Evolutionary conservation across 371 early-diverging fungal species (phyloP), one percentile per base, ranked within the genome.

Genomic region (Syncephalastrum sp.): DNA sequence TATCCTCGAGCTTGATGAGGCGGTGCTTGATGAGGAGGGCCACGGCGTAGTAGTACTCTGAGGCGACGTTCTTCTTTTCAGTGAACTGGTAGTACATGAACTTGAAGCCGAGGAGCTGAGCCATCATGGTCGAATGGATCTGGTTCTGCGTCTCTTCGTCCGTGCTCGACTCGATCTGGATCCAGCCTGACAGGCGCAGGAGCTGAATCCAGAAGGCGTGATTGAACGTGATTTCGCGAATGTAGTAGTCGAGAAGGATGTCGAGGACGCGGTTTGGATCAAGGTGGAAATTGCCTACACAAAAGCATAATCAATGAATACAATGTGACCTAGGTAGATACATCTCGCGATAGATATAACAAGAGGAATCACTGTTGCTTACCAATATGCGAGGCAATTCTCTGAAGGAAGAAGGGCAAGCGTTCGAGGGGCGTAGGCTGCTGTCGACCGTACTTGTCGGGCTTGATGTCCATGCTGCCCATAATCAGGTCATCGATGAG

Each of bases 211-310:
- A 97, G 65, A 93, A 94, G 5, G 76, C 79, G 66, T 89, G 86
- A 45, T 94, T 85, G 41, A 82, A 75, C 10, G 70, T 72, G 23
- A 95, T 77, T 54, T 91, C 86, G 3, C 83, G 81, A 51, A 82
- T 71, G 55, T 92, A 94, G 16, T 89, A 77, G 59, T 95, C 94
- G 42, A 96, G 69, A 3, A 92, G 76, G 15, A 95, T 75, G 62
- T 93, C 95, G 45, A 95, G 56, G 0, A 91, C 94, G 41, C 94
- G 87, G 73, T 90, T 94, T 1, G 95, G 95, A 65, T 96, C 38
- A 3, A 33, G 38, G 8, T 33, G 38, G 38, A 33, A 33, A 8
- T 33, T 33, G 38, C 38, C 38, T 33, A 33, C 10, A 33, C 38
- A 12, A 33, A 10, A 33, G 10, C 7, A 21, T 21, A 0, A 21